Base-by-base conservation (phyloP, 2,329 filamentous ascomycete genomes). In the Colletotrichum sp. region DNA sequence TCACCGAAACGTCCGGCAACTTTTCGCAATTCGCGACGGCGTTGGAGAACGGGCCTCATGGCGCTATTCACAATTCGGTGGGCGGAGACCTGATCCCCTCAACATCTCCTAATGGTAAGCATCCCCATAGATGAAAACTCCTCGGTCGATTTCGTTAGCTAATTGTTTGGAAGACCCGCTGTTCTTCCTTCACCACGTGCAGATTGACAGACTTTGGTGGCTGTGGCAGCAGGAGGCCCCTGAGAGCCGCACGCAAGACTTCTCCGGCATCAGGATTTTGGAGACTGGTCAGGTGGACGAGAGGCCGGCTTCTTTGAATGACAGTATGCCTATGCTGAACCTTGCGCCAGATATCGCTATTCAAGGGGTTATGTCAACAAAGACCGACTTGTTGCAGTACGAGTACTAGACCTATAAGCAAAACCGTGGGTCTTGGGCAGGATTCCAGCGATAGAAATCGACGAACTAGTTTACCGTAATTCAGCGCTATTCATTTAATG, bases 31-130 rank as follows among this genome's bases (percentile, higher is more conserved):
- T 61, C 12, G 68, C 68, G 10, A 71, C 68, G 15, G 13, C 24
- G n/a, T 70, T 84, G 7, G 83, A 84, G 71, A 48, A 77, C 16
- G 79, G 77, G 2, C 79, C 82, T 6, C 82, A 84, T 64, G 77
- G 79, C 6, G 78, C 79, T 3, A 82, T 84, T 52, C 82, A 79
- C 52, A 67, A 60, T 7, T 71, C 65, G 6, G 77, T 80, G 15
- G 77, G 65, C 6, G 83, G 82, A 6, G 83, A 84, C 36, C 80
- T 84, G 73, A 75, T 72, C 2, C 74, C 78, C 1, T 70, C 79
- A 7, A 82, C 81, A 3, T 82, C 82, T 83, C 84, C 16, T 4
- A 75, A 75, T 24, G 72, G 72, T 63, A 39, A 34, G 61, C 36
- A 15, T 6, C 13, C n/a, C 3, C 59, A 4, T 18, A 18, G 7